These are phyloP conservation scores for Tilletia indica DNA, from an alignment of 1,284 basidiomycete genomes.

Conservation along the genomic window DNA sequence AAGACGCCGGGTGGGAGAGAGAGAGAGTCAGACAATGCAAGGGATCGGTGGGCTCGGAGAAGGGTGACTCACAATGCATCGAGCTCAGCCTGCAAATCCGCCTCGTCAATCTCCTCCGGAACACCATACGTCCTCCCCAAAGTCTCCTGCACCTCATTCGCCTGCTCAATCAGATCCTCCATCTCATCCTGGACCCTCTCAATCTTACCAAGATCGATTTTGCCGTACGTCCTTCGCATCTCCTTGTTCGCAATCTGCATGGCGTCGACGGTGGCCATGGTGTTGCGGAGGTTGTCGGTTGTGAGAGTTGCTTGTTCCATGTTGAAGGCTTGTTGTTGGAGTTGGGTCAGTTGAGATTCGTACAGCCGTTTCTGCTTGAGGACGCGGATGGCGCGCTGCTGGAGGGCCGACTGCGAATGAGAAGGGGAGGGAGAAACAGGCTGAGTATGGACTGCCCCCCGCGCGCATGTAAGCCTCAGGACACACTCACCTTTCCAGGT, in stretches of 20 bases:
- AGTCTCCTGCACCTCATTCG: slow-evolving; percentile 95
- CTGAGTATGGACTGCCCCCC: not conserved
- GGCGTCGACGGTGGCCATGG: slow-evolving; percentile 99
- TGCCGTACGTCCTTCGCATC: slow-evolving; percentile 93
- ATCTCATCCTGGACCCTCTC: slow-evolving; percentile 73
- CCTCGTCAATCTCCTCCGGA: slow-evolving; percentile 96
- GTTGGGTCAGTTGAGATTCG: slow-evolving; percentile 83
- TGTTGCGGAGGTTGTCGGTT: slow-evolving; percentile 95
- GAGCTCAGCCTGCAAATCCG: slow-evolving; percentile 85
- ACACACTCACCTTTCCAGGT: slow-evolving; percentile 77
- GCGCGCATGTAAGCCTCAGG: not conserved
- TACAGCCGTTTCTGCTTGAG: slow-evolving; percentile 96
- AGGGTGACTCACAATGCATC: slow-evolving; percentile 38
- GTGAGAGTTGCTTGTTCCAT: slow-evolving; percentile 96
- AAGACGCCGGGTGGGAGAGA: not conserved
- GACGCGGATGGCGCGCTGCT: slow-evolving; percentile 88
- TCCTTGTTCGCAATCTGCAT: slow-evolving; percentile 98
- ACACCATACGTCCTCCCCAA: slow-evolving; percentile 91
- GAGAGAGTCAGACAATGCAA: not conserved
- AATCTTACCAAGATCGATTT: slow-evolving; percentile 96
- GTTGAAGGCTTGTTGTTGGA: slow-evolving; percentile 95
- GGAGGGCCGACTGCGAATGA: slow-evolving; percentile 72
- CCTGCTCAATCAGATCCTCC: slow-evolving; percentile 94
- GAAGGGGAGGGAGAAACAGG: not conserved
- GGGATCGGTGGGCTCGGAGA: too few relatives aligned